A percentile compares a stretch with the other conserved stretches of the same genome.
phyloP scores from a whole-genome alignment of 164 flowering plant genomes.

The Taxillus chinensis region DNA sequence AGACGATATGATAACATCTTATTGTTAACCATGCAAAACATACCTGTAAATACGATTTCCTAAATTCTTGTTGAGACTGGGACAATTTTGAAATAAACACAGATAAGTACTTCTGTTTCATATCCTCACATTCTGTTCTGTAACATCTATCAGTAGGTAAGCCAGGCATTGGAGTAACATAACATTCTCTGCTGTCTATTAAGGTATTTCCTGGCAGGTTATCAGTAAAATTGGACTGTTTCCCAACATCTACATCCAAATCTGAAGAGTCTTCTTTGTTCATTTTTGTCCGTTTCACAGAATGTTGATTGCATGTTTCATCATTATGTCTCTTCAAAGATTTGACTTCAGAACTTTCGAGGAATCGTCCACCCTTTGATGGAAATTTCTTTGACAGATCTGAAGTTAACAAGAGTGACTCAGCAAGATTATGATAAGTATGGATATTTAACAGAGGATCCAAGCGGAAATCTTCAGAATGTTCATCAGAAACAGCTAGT shows the following conservation, averaged over 20 bases:
- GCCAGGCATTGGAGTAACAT: constrained; percentile 11
- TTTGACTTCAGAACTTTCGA: constrained; percentile 16
- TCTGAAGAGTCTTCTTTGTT: constrained; percentile 14
- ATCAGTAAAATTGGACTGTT: constrained; percentile 7
- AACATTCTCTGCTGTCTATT: constrained; percentile 13
- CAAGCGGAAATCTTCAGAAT: constrained; percentile 73
- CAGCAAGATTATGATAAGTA: constrained; percentile 76
- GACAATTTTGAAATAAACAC: constrained; percentile 57
- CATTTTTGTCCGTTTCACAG: constrained; percentile 28
- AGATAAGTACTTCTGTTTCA: constrained; percentile 60
- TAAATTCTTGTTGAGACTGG: constrained; percentile 65
- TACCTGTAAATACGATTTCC: constrained; percentile 62
- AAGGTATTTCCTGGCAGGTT: constrained; percentile 10
- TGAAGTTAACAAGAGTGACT: constrained; percentile 33
- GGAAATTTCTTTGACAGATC: constrained; percentile 8
- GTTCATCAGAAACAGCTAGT: constrained; percentile 44
- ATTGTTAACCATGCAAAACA: neutral
- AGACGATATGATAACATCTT: too few relatives aligned
- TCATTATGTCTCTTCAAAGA: constrained; percentile 9
- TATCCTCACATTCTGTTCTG: constrained; percentile 41
- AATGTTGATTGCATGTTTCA: constrained; percentile 15
- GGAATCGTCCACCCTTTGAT: constrained; percentile 10
- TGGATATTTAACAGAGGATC: constrained; percentile 85
- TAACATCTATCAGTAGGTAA: constrained; percentile 19
- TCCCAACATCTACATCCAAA: constrained; percentile 10